Evolutionary conservation across 1,284 basidiomycete species (phyloP).

Genomic region (Puccinia triticina): DNA sequence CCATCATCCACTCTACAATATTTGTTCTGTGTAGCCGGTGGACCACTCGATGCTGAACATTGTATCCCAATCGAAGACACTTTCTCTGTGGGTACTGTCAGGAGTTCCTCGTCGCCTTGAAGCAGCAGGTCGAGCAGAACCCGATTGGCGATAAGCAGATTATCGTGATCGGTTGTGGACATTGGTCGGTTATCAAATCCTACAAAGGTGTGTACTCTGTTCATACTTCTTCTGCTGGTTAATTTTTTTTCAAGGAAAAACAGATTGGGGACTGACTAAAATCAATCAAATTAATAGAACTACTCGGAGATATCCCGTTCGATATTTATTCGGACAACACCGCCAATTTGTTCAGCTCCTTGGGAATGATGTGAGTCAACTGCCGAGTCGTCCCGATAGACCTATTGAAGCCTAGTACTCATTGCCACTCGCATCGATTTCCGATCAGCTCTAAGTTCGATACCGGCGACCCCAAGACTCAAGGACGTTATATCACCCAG

Average conservation of each 20-base stretch:
- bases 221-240: too few species aligned
- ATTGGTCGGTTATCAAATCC: slow-evolving; percentile 44
- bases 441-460: slow-evolving; percentile 20
- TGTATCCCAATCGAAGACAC: slow-evolving; percentile 6
- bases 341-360: neutral
- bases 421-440: neutral
- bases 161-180: slow-evolving; percentile 39
- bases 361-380: slow-evolving; percentile 35
- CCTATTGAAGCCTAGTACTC: too few species aligned
- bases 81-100: slow-evolving; percentile 39
- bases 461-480: slow-evolving; percentile 14
- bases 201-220: slow-evolving; percentile 22
- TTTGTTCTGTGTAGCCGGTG: neutral
- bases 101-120: slow-evolving; percentile 21
- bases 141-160: slow-evolving; percentile 7
- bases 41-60: neutral
- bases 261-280: neutral
- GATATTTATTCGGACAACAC: slow-evolving; percentile 32
- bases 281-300: neutral
- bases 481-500: slow-evolving; percentile 5
- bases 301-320: slow-evolving; percentile 29
- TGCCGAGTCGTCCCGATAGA: too few species aligned
- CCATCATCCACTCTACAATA: neutral
- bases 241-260: too few species aligned
- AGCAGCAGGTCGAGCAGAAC: neutral